A percentile compares a stretch with the other conserved stretches of the same genome.
phyloP scores from a whole-genome alignment of 768 basidiomycete genomes.

The Fibroporia radiculosa region DNA sequence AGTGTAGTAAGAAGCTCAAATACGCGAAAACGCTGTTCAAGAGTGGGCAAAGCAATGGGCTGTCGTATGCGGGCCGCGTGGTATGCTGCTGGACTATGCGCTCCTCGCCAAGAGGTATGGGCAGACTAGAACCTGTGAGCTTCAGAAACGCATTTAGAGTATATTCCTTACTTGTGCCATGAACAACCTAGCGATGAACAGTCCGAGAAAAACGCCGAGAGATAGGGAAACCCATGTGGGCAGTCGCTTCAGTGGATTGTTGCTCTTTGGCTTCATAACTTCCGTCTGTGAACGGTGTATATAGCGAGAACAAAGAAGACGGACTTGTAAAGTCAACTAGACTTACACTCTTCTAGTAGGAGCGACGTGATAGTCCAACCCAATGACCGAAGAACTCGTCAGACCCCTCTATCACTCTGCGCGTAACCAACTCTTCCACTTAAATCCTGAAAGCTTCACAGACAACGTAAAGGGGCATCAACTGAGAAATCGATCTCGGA shows the following conservation, averaged over 20 bases:
- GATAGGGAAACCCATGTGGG: slow-evolving; percentile 23
- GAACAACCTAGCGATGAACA: slow-evolving; percentile 19
- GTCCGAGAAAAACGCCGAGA: slow-evolving; percentile 21
- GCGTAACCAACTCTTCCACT: no score
- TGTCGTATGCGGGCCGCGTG: slow-evolving; percentile 46
- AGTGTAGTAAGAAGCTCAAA: slow-evolving; percentile 83
- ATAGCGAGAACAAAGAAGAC: no score
- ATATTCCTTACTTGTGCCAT: slow-evolving; percentile 16
- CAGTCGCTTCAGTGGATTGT: slow-evolving; percentile 19
- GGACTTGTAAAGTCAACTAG: no score
- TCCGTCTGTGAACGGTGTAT: background rate
- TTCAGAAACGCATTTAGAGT: background rate
- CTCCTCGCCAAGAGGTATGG: slow-evolving; percentile 39
- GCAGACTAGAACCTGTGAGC: background rate
- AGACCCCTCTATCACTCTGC: no score
- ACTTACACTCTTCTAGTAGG: no score
- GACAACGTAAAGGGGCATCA: no score
- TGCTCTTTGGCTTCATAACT: slow-evolving; percentile 20
- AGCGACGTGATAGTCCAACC: no score
- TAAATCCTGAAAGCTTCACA: no score
- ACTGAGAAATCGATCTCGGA: no score
- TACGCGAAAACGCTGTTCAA: slow-evolving; percentile 79
- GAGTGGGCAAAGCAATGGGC: slow-evolving; percentile 65
- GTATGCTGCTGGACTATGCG: slow-evolving; percentile 42
- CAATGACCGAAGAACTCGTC: no score